Conservation (phyloP, 495 filamentous ascomycete genomes). For the Platismatia glauca region DNA sequence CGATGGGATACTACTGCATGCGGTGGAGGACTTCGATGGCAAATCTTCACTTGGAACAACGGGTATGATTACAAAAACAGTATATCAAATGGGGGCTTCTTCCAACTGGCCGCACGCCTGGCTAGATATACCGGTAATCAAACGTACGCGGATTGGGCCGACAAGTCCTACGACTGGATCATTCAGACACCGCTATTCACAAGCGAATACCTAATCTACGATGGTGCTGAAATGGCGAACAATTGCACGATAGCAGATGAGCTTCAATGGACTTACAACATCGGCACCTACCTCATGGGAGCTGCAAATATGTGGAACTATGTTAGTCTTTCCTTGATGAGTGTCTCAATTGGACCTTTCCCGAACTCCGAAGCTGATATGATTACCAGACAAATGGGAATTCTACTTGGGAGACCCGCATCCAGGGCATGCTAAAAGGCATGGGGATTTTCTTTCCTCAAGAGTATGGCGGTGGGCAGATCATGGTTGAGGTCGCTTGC, state of each 20-base stretch:
- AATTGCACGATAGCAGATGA: slow-evolving; percentile 29
- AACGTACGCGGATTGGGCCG: slow-evolving; percentile 63
- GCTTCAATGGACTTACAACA: slow-evolving; percentile 64
- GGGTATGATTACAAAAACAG: slow-evolving; percentile 54
- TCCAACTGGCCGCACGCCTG: slow-evolving; percentile 62
- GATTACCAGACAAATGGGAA: slow-evolving; percentile 32
- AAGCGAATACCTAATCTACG: slow-evolving; percentile 44
- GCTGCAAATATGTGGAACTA: slow-evolving; percentile 65
- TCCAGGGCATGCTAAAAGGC: slow-evolving; percentile 48
- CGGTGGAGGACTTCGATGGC: slow-evolving; percentile 42
- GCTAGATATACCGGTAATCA: slow-evolving; percentile 62
- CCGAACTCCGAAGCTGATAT: not conserved
- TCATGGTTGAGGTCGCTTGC: slow-evolving; percentile 66
- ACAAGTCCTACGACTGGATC: slow-evolving; percentile 61
- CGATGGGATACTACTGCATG: slow-evolving; percentile 46
- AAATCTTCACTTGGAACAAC: slow-evolving; percentile 35
- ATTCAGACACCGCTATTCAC: slow-evolving; percentile 40
- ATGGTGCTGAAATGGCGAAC: slow-evolving; percentile 38
- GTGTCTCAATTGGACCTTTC: not conserved
- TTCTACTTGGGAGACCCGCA: slow-evolving; percentile 45
- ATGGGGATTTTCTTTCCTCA: slow-evolving; percentile 51
- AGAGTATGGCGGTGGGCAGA: slow-evolving; percentile 37
- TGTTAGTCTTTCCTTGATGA: slow-evolving; percentile 30
- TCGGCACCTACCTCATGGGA: slow-evolving; percentile 56
- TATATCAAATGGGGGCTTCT: slow-evolving; percentile 58